Percentiles rank a stretch among this genome's conserved stretches.
phyloP scores from a whole-genome alignment of 176 grass and related monocot species.

The Triticum timopheevii region DNA sequence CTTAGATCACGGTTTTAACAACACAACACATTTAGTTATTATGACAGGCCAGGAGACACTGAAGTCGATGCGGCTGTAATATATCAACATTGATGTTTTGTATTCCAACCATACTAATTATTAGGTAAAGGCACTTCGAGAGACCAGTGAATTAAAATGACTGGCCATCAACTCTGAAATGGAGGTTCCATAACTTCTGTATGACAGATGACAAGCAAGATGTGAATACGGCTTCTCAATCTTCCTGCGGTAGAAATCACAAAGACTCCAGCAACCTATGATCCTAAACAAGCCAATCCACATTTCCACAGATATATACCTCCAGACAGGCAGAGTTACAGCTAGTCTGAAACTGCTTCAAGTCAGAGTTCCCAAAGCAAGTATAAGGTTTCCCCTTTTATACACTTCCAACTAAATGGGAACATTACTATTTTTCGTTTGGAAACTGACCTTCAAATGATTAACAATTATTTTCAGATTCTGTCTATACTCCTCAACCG shows the following conservation, averaged over 20 bases:
- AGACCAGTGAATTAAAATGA: neutral
- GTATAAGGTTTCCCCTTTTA: neutral
- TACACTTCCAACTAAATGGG: neutral
- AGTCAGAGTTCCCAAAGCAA: neutral
- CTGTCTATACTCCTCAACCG: slow-evolving; percentile 68
- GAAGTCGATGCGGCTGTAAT: neutral
- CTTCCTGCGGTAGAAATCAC: neutral
- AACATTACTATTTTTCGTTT: neutral
- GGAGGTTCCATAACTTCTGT: neutral
- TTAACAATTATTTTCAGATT: slow-evolving; percentile 68
- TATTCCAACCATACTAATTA: neutral
- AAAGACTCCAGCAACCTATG: neutral
- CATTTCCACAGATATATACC: neutral
- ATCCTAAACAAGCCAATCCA: neutral
- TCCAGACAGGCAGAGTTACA: neutral
- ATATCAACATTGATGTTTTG: neutral
- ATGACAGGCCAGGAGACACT: neutral
- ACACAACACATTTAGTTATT: neutral
- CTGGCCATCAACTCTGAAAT: neutral
- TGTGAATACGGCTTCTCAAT: neutral
- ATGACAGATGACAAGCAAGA: neutral
- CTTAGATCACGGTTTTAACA: neutral
- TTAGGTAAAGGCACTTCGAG: neutral
- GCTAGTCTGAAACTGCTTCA: neutral
- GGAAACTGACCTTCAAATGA: slow-evolving; percentile 55